Evolutionary conservation across 345 rosid species (phyloP).

Genomic region (Dipteronia dyeriana): DNA sequence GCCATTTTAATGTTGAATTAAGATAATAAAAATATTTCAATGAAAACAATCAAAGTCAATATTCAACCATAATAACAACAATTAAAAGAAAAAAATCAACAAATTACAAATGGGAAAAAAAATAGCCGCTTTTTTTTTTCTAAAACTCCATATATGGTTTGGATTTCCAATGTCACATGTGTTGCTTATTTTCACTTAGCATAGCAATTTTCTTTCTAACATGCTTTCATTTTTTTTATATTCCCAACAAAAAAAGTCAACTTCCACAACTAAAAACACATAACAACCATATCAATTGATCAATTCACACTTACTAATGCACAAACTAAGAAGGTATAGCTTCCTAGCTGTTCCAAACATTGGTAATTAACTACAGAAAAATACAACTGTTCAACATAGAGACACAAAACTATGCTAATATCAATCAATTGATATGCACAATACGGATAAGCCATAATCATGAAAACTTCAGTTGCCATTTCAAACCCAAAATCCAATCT

Average conservation of each 20-base stretch:
- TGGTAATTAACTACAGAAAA: not conserved
- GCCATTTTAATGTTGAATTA: not conserved
- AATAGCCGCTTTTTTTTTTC: not conserved
- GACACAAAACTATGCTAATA: not conserved
- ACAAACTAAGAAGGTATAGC: too few species aligned
- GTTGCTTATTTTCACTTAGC: not conserved
- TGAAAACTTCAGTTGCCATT: conserved; percentile 4
- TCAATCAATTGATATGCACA: not conserved
- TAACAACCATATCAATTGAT: too few species aligned
- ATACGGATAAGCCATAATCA: not conserved
- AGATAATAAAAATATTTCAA: not conserved
- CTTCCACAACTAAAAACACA: too few species aligned
- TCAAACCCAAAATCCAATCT: conserved; percentile 22
- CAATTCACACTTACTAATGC: too few species aligned
- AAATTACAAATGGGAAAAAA: not conserved
- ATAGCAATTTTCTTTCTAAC: not conserved
- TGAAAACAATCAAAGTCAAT: not conserved
- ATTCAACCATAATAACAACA: not conserved
- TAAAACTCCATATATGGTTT: not conserved
- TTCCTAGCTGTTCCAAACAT: too few species aligned
- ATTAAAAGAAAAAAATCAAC: conserved; percentile 11
- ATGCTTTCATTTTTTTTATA: too few species aligned
- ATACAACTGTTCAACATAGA: not conserved
- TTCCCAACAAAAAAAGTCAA: too few species aligned
- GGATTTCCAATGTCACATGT: not conserved